These are phyloP conservation scores for Colletotrichum musae DNA, from an alignment of 2,329 filamentous ascomycete genomes.

Conservation along the genomic window DNA sequence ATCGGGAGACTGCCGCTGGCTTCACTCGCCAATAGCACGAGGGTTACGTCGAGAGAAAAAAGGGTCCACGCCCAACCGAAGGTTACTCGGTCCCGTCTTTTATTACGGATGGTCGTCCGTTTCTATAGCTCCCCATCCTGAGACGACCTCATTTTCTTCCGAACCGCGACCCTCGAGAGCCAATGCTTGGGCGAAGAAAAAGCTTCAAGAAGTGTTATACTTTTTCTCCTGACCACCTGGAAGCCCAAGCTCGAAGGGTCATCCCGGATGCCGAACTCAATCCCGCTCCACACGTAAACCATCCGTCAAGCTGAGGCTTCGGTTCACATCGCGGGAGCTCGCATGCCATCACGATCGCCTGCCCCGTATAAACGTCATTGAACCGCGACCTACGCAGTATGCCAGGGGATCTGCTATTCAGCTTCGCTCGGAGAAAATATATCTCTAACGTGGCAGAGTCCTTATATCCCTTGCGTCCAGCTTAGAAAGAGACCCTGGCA, in stretches of 20 bases:
- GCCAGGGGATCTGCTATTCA: constrained; percentile 19
- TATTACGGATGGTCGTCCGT: constrained; percentile 36
- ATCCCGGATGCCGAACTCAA: constrained; percentile 28
- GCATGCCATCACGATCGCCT: constrained; percentile 22
- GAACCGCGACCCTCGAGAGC: constrained; percentile 24
- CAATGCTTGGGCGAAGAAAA: constrained; percentile 22
- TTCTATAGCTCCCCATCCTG: constrained; percentile 11
- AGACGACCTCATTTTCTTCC: constrained; percentile 28
- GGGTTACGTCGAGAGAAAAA: not conserved
- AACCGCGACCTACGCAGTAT: constrained; percentile 5
- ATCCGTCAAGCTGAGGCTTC: not conserved
- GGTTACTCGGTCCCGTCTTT: constrained; percentile 17
- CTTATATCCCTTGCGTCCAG: constrained; percentile 1
- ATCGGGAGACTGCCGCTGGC: constrained; percentile 19
- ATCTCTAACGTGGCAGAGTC: constrained; percentile 29
- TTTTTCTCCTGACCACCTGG: constrained; percentile 7
- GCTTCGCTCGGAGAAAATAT: constrained; percentile 26
- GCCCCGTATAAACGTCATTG: constrained; percentile 28
- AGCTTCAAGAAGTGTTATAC: constrained; percentile 22
- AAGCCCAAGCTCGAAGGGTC: constrained; percentile 29
- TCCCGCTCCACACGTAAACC: constrained; percentile 23
- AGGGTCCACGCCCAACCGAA: constrained; percentile 24
- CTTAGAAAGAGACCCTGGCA: not conserved
- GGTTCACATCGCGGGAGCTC: constrained; percentile 24
- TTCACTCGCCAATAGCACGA: constrained; percentile 19